A percentile compares a stretch with the other conserved stretches of the same genome.
Conservation (phyloP, 177 flowering plant genomes). For the Telopea speciosissima region DNA sequence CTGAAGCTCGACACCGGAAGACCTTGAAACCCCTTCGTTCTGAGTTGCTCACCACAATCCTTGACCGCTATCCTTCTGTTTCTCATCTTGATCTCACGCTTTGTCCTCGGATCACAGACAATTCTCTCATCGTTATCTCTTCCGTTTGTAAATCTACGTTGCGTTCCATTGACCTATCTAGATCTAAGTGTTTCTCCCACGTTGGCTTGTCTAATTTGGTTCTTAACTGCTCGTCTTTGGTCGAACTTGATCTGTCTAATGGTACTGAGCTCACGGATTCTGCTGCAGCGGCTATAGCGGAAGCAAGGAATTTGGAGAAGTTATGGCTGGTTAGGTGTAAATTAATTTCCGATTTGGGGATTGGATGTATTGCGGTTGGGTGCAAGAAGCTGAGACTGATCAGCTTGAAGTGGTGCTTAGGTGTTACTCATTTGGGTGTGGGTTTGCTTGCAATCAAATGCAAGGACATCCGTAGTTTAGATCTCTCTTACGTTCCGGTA, state of each 20-base stretch:
- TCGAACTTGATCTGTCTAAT: slow-evolving; percentile 67
- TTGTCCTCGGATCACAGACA: slow-evolving; percentile 57
- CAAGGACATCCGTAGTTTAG: slow-evolving; percentile 53
- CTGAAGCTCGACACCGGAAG: slow-evolving; percentile 63
- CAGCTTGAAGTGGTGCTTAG: slow-evolving; percentile 75
- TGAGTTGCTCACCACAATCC: slow-evolving; percentile 39
- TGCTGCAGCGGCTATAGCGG: slow-evolving; percentile 51
- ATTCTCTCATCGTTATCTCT: slow-evolving; percentile 31
- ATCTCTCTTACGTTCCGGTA: slow-evolving; percentile 85
- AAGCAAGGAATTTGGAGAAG: slow-evolving; percentile 65
- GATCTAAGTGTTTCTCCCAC: slow-evolving; percentile 46
- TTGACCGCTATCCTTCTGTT: slow-evolving; percentile 43
- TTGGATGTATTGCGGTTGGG: slow-evolving; percentile 87
- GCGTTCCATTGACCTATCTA: slow-evolving; percentile 56
- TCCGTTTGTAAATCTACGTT: slow-evolving; percentile 22
- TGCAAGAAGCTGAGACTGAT: slow-evolving; percentile 59
- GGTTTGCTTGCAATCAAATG: slow-evolving; percentile 84
- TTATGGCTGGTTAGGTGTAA: slow-evolving; percentile 78
- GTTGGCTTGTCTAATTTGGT: slow-evolving; percentile 49
- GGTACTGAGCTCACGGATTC: slow-evolving; percentile 54
- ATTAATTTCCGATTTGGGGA: slow-evolving; percentile 75
- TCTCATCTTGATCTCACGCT: slow-evolving; percentile 52
- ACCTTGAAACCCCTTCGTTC: slow-evolving; percentile 55
- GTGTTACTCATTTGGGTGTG: slow-evolving; percentile 75
- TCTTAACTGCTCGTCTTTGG: slow-evolving; percentile 42